These are phyloP conservation scores for Pinus taeda DNA, from an alignment of 75 land plant genomes.

Conservation along the genomic window DNA sequence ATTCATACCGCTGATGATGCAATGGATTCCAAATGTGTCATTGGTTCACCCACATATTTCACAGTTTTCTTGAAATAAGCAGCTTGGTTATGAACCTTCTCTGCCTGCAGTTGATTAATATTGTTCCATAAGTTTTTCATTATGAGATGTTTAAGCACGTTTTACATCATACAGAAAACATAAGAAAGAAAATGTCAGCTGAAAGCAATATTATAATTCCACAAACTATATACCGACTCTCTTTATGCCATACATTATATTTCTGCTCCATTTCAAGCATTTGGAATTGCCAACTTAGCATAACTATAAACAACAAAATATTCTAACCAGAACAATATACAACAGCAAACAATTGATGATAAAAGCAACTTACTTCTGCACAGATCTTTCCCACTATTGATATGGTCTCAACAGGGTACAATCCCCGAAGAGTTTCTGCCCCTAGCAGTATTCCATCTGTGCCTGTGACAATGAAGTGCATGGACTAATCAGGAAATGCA, in stretches of 20 bases:
- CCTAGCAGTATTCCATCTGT: slow-evolving; percentile 94
- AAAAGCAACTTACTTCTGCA: slow-evolving; percentile 56
- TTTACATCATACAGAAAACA: neutral
- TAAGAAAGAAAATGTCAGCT: neutral
- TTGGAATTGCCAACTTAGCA: neutral
- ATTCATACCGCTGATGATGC: slow-evolving; percentile 92
- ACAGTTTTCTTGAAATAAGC: slow-evolving; percentile 87
- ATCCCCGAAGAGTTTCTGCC: slow-evolving; percentile 92
- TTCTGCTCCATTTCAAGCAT: neutral
- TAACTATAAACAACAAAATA: neutral
- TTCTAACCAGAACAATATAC: neutral
- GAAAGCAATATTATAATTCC: neutral
- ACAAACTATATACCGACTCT: neutral
- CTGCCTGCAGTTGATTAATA: slow-evolving; percentile 57
- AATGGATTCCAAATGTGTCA: slow-evolving; percentile 96
- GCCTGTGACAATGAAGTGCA: slow-evolving; percentile 38
- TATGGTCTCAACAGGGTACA: slow-evolving; percentile 88
- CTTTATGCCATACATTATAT: neutral
- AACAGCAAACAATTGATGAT: neutral
- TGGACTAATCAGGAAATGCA: neutral
- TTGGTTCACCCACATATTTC: slow-evolving; percentile 92
- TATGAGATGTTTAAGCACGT: neutral
- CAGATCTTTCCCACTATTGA: slow-evolving; percentile 85
- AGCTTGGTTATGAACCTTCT: slow-evolving; percentile 95
- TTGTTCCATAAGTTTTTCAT: neutral